These are phyloP conservation scores for Geotrichum aggregatum DNA, from an alignment of 1,139 yeast species.

Conservation along the genomic window DNA sequence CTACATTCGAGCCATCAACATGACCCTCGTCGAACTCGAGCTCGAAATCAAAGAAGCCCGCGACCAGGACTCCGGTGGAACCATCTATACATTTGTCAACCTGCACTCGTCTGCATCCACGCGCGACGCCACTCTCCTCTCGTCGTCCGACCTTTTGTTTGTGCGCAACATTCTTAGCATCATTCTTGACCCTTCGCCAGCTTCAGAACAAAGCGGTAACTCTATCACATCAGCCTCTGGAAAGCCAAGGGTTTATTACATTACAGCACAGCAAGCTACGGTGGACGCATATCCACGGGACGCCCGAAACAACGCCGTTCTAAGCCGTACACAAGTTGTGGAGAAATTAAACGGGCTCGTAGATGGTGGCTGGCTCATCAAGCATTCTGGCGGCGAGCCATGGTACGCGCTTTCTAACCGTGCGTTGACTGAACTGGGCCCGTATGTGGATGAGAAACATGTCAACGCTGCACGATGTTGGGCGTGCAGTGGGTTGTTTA, in stretches of 20 bases:
- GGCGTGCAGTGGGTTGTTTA: slow-evolving; percentile 56
- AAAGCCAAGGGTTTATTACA: not conserved
- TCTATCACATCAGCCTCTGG: not conserved
- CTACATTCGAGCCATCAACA: slow-evolving; percentile 1
- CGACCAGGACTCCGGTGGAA: slow-evolving; percentile 14
- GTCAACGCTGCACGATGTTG: slow-evolving; percentile 49
- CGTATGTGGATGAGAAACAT: slow-evolving; percentile 43
- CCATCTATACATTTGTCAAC: slow-evolving; percentile 14
- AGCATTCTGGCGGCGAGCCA: slow-evolving; percentile 15
- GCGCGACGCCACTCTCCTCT: slow-evolving; percentile 9
- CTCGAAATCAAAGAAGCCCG: slow-evolving; percentile 12
- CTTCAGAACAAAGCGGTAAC: too few species aligned
- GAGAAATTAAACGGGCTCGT: slow-evolving; percentile 12
- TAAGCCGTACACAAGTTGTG: slow-evolving; percentile 6
- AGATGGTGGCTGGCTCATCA: slow-evolving; percentile 12
- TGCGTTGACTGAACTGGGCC: slow-evolving; percentile 28
- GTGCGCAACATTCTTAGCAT: slow-evolving; percentile 4
- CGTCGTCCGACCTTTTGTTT: slow-evolving; percentile 5
- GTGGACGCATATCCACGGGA: slow-evolving; percentile 1
- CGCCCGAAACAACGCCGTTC: too few species aligned
- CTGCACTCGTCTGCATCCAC: slow-evolving; percentile 10
- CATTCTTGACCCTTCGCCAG: too few species aligned
- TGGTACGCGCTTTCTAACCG: slow-evolving; percentile 25
- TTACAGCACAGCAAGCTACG: slow-evolving; percentile 7
- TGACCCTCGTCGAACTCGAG: slow-evolving; percentile 14